A percentile compares a stretch with the other conserved stretches of the same genome.
Conservation (phyloP, 805 yeast species). For the Yamadazyma tumulicola region DNA sequence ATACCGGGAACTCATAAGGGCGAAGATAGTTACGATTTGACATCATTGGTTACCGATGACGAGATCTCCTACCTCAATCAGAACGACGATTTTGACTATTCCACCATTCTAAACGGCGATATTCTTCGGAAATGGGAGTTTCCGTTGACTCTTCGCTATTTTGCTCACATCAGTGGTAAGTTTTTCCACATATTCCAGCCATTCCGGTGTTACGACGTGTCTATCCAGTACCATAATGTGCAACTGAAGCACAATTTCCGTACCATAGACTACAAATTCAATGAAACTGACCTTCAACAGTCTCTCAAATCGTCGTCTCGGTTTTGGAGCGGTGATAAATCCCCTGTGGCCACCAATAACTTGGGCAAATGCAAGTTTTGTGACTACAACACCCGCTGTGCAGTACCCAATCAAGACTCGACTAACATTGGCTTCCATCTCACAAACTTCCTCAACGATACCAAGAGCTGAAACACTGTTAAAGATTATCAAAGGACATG, state of each 20-base stretch:
- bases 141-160: constrained; percentile 54
- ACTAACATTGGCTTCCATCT: constrained; percentile 9
- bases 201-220: constrained; percentile 34
- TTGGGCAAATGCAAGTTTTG: constrained; percentile 51
- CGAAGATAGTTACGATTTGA: constrained; percentile 10
- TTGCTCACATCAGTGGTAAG: constrained; percentile 55
- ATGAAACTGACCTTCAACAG: constrained; percentile 22
- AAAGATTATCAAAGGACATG: constrained; percentile 25
- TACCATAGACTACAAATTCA: constrained; percentile 37
- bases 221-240: constrained; percentile 51
- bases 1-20: constrained; percentile 8
- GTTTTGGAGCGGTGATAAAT: constrained; percentile 60
- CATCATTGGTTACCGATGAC: constrained; percentile 2
- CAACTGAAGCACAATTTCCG: constrained; percentile 34
- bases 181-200: constrained; percentile 33
- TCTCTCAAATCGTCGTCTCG: constrained; percentile 32
- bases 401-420: constrained; percentile 17
- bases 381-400: constrained; percentile 39
- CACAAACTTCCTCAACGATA: constrained; percentile 7
- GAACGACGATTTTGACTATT: constrained; percentile 17
- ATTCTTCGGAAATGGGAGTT: constrained; percentile 45
- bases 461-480: too few species aligned
- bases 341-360: constrained; percentile 43
- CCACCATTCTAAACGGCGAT: constrained; percentile 16
- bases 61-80: constrained; percentile 12